Base-by-base conservation (phyloP, 495 filamentous ascomycete species). In the Pyrenopolyporus hunteri region DNA sequence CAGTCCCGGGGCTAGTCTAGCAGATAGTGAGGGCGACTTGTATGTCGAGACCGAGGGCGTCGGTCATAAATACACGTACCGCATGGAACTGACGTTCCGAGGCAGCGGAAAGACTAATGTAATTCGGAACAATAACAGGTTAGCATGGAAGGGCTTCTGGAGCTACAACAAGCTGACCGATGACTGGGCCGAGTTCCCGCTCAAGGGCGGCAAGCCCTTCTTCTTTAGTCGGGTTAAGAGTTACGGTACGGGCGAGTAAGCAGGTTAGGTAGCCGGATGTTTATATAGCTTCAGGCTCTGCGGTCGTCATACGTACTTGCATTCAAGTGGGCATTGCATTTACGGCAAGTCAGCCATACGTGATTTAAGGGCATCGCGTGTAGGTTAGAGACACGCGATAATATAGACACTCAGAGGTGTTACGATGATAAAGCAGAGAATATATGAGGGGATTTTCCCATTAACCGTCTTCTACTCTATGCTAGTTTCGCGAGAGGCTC, bases 111-210 rank as follows among this genome's bases (percentile, higher is more conserved):
- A 35, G 29, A 7, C 17, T 53, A 68, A 73, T 4, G 76, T 71
- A 4, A 70, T 73, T 3, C 71, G 79, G 13, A 94, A 92, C 14
- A 94, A 93, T 55, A 96, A 91, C 42, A 97, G 93, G 75, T 71
- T 99, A 28, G 74, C 75, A 0, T 98, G 95, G 95, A 87, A 88
- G 70, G 89, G 90, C 0, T 97, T 89, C 74, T 97, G 91, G 88
- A 92, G 87, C 74, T 95, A 94, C 64, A 95, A 97, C 67, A 81
- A 80, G 66, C 74, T 96, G 63, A 93, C 92, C 14, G 92, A 93
- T 69, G 93, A 97, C 72, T 91, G 91, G 88, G 91, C 82, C 0
- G 88, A 90, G 73, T 98, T 98, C 74, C 79, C 82, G 13, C 74
- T 93, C 58, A 89, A 86, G 71, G 90, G 97, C 72, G 88, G 92